A percentile compares a stretch with the other conserved stretches of the same genome.
Conservation (phyloP, 129 eudicot species). For the Sambucus nigra region DNA sequence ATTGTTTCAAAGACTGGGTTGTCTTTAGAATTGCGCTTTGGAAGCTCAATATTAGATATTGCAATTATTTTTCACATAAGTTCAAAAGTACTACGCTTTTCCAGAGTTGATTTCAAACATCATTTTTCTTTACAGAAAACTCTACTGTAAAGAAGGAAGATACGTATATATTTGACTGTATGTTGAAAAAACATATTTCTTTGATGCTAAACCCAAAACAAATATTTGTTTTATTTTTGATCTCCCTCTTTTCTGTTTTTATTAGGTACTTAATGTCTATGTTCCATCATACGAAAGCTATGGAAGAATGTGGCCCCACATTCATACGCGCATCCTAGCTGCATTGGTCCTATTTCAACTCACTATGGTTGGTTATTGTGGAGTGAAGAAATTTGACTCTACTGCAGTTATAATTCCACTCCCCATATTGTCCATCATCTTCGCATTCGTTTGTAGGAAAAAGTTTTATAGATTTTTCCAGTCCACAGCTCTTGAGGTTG, state of each 20-base stretch:
- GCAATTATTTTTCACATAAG: too few species aligned
- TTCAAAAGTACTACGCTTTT: too few species aligned
- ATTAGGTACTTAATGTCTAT: slow-evolving; percentile 64
- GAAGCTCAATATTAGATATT: too few species aligned
- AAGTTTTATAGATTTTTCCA: slow-evolving; percentile 66
- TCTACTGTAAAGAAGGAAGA: too few species aligned
- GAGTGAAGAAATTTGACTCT: slow-evolving; percentile 37
- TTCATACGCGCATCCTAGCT: slow-evolving; percentile 52
- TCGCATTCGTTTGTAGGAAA: slow-evolving; percentile 41
- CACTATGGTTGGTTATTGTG: slow-evolving; percentile 78
- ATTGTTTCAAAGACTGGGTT: too few species aligned
- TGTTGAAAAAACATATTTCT: too few species aligned
- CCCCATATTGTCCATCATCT: slow-evolving; percentile 52
- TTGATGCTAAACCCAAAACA: too few species aligned
- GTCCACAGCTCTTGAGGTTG: slow-evolving; percentile 57
- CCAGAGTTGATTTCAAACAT: too few species aligned
- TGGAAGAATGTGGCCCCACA: slow-evolving; percentile 90
- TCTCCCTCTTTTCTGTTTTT: background rate
- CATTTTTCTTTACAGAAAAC: too few species aligned
- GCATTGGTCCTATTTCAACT: slow-evolving; percentile 54
- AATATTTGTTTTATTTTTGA: background rate
- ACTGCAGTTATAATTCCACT: slow-evolving; percentile 50
- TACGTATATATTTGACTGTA: too few species aligned
- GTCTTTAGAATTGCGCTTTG: too few species aligned
- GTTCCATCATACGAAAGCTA: slow-evolving; percentile 81